Conservation (phyloP, 257 asterid genomes). For the Hygrophila difformis region DNA sequence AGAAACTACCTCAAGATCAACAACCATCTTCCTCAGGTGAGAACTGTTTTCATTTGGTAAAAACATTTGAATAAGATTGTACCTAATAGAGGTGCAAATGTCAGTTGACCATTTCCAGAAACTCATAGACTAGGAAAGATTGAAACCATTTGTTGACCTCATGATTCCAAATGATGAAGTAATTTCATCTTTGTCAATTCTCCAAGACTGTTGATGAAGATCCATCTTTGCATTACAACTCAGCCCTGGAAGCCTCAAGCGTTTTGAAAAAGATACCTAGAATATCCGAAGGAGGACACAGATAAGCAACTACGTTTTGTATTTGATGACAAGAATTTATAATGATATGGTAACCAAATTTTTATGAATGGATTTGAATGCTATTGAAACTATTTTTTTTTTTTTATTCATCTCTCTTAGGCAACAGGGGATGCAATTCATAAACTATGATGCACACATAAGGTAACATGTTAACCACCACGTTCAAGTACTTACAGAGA, state of each 20-base stretch:
- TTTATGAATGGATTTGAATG: slow-evolving; percentile 10
- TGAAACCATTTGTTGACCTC: slow-evolving; percentile 39
- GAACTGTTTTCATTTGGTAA: slow-evolving; percentile 61
- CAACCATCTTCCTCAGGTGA: slow-evolving; percentile 74
- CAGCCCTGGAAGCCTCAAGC: slow-evolving; percentile 67
- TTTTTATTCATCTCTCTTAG: slow-evolving; percentile 2
- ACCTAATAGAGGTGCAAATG: slow-evolving; percentile 38
- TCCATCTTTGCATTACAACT: slow-evolving; percentile 35
- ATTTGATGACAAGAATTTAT: slow-evolving; percentile 2
- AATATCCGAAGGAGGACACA: slow-evolving; percentile 22
- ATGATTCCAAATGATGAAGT: slow-evolving; percentile 74
- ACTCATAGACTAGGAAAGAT: not conserved
- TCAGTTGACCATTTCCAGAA: not conserved
- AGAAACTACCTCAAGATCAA: slow-evolving; percentile 70
- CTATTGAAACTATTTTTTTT: too few species aligned
- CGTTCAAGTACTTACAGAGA: slow-evolving; percentile 51
- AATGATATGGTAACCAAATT: not conserved
- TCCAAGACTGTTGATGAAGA: slow-evolving; percentile 60
- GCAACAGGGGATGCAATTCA: slow-evolving; percentile 15
- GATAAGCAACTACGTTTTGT: not conserved
- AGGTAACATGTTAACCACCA: slow-evolving; percentile 18
- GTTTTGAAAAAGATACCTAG: slow-evolving; percentile 75
- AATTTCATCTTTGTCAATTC: slow-evolving; percentile 82
- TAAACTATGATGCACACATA: slow-evolving; percentile 5
- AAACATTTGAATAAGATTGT: slow-evolving; percentile 82